phyloP scores from a whole-genome alignment of 225 moss, liverwort and hornwort genomes.

The Pleurozium schreberi region DNA sequence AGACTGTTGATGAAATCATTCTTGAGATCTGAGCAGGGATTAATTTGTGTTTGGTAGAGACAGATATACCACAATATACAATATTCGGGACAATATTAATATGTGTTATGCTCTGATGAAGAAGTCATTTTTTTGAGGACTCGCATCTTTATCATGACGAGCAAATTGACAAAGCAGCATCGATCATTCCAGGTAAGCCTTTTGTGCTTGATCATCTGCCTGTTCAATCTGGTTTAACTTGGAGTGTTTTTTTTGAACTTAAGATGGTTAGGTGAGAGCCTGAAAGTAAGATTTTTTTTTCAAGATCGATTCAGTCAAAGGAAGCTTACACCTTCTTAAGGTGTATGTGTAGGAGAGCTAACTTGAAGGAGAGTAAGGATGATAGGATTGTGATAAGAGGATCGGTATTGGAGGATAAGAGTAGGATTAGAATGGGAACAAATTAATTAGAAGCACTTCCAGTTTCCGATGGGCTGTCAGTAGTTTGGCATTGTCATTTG shows the following conservation, averaged over 20 bases:
- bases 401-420: background rate
- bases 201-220: background rate
- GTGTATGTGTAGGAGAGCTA: background rate
- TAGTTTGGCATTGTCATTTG: background rate
- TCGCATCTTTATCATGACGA: background rate
- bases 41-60: background rate
- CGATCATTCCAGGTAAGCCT: slow-evolving; percentile 1
- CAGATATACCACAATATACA: background rate
- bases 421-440: background rate
- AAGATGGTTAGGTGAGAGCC: background rate
- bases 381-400: background rate
- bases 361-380: background rate
- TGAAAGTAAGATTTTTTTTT: background rate
- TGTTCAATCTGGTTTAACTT: background rate
- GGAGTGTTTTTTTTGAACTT: background rate
- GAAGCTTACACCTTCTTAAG: background rate
- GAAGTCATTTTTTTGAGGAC: background rate
- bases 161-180: slow-evolving; percentile 5
- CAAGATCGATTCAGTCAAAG: background rate
- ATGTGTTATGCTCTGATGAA: background rate
- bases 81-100: background rate
- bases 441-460: background rate
- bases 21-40: background rate
- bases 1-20: background rate
- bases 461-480: background rate